phyloP scores from a whole-genome alignment of 306 rosid genomes.

The Cucumis melo region DNA sequence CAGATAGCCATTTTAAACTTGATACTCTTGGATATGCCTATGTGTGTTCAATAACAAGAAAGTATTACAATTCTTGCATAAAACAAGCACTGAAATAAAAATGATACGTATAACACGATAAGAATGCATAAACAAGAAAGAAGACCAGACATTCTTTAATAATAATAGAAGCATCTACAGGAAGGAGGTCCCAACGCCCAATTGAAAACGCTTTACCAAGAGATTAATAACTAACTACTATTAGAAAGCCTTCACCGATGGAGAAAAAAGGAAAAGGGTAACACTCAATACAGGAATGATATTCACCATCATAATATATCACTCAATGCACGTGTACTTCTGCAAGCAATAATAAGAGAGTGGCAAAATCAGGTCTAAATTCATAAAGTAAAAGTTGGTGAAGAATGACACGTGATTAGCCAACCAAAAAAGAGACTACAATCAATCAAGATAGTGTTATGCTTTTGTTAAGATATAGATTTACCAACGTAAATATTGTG shows the following conservation, averaged over 20 bases:
- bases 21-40: not conserved
- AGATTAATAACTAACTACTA: not conserved
- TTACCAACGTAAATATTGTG: constrained; percentile 89
- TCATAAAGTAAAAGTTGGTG: not conserved
- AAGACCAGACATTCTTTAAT: not conserved
- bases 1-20: not conserved
- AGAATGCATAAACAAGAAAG: not conserved
- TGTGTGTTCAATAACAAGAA: not conserved
- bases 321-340: not conserved
- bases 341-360: not conserved
- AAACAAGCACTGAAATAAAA: not conserved
- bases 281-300: not conserved
- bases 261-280: not conserved
- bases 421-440: constrained; percentile 12
- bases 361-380: not conserved
- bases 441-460: constrained; percentile 5
- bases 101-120: not conserved
- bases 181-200: not conserved
- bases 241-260: not conserved
- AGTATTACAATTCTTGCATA: not conserved
- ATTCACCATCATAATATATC: not conserved
- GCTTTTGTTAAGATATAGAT: constrained; percentile 14
- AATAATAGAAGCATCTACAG: not conserved
- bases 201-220: not conserved
- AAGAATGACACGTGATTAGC: not conserved